These are phyloP conservation scores for Mucor lusitanicus DNA, from an alignment of 371 early-diverging fungal genomes.

Conservation along the genomic window DNA sequence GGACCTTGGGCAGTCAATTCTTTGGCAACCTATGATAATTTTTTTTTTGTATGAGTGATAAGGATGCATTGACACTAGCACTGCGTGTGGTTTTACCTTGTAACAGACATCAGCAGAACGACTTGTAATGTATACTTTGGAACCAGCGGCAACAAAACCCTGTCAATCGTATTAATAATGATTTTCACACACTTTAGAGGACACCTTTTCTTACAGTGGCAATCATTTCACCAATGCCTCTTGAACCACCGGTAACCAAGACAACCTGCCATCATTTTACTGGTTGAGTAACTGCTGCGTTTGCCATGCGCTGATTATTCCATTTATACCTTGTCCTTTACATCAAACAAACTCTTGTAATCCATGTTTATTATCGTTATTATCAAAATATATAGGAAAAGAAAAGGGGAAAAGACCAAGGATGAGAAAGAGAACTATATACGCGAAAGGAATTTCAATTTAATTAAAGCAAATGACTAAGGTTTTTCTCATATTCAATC, in stretches of 20 bases:
- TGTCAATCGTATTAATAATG: constrained; percentile 2
- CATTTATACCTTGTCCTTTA: constrained; percentile 59
- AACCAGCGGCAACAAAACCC: constrained; percentile 77
- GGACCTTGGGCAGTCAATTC: constrained; percentile 63
- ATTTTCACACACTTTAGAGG: not conserved
- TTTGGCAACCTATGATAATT: constrained; percentile 36
- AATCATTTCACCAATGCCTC: constrained; percentile 69
- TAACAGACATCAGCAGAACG: constrained; percentile 67
- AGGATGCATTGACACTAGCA: no score
- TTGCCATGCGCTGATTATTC: not conserved
- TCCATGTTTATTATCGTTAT: constrained; percentile 32
- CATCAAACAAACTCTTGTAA: constrained; percentile 60
- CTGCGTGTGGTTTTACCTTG: constrained; percentile 28
- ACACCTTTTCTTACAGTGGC: constrained; percentile 34
- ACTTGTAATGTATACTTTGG: constrained; percentile 75
- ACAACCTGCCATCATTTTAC: constrained; percentile 57
- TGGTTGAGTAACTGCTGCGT: not conserved
- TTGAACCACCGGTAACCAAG: constrained; percentile 84
- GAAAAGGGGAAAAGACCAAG: not conserved
- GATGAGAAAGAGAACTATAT: not conserved
- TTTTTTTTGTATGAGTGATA: no score
- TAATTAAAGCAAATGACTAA: constrained; percentile 4
- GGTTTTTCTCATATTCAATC: constrained; percentile 12
- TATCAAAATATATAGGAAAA: not conserved
- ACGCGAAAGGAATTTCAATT: not conserved